Evolutionary conservation across 2,329 filamentous ascomycete genomes (phyloP).

Genomic region (Colletotrichum chrysophilum): DNA sequence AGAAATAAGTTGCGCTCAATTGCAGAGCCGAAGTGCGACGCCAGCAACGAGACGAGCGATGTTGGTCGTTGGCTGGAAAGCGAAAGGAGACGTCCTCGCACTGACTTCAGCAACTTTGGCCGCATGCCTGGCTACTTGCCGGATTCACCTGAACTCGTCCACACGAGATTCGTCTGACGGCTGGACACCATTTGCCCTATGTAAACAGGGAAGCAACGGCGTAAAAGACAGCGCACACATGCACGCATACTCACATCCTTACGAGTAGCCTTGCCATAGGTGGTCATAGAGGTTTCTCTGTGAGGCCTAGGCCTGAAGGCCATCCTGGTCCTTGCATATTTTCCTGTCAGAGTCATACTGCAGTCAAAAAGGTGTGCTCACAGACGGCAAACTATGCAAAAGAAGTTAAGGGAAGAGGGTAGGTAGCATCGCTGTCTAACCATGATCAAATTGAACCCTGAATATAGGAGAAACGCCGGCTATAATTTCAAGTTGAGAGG

Average conservation of each 20-base stretch:
- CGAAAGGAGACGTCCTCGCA: neutral
- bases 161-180: neutral
- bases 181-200: neutral
- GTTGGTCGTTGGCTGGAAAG: neutral
- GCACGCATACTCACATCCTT: neutral
- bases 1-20: neutral
- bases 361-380: too few relatives aligned
- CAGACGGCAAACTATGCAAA: fast-evolving
- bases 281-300: too few relatives aligned
- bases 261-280: neutral
- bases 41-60: neutral
- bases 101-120: neutral
- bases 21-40: neutral
- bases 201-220: neutral
- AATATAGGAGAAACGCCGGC: neutral
- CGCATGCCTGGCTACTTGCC: neutral
- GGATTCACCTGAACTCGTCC: neutral
- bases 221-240: neutral
- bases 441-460: neutral
- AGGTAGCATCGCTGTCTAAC: neutral
- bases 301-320: too few relatives aligned
- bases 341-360: too few relatives aligned
- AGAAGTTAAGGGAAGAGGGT: too few relatives aligned
- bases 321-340: too few relatives aligned
- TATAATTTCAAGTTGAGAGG: neutral